Conservation (phyloP, 768 basidiomycete species). For the Termitomyces sp. region DNA sequence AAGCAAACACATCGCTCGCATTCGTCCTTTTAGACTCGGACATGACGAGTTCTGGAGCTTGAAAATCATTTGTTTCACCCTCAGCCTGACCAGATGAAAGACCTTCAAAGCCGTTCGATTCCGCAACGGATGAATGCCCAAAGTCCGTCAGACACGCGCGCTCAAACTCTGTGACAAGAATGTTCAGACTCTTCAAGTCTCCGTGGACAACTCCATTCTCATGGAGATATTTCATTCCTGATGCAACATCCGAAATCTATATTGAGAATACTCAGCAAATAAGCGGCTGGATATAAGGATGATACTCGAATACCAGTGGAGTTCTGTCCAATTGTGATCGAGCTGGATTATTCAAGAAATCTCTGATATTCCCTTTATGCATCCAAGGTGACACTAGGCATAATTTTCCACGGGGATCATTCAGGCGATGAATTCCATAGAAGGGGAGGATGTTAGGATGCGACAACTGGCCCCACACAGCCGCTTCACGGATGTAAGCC, state of each 20-base stretch:
- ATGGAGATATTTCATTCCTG: constrained; percentile 31
- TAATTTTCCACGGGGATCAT: constrained; percentile 17
- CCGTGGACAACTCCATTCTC: constrained; percentile 35
- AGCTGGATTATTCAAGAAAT: constrained; percentile 10
- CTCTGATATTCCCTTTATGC: constrained; percentile 28
- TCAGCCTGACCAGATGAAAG: constrained; percentile 5
- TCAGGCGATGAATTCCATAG: constrained; percentile 29
- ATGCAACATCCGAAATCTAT: constrained; percentile 26
- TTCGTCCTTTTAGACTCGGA: constrained; percentile 7
- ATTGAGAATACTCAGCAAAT: not conserved
- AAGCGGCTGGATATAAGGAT: not conserved
- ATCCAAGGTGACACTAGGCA: constrained; percentile 36
- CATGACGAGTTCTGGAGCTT: constrained; percentile 30
- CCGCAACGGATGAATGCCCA: constrained; percentile 30
- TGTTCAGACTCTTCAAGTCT: constrained; percentile 38
- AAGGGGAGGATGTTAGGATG: constrained; percentile 29
- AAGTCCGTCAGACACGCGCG: constrained; percentile 47
- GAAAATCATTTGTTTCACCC: constrained; percentile 27
- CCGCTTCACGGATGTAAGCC: constrained; percentile 8
- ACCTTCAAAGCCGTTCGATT: constrained; percentile 11
- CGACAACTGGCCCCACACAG: constrained; percentile 10
- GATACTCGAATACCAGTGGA: not conserved
- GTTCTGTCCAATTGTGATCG: constrained; percentile 5
- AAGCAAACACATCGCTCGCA: constrained; percentile 1
- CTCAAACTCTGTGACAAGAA: constrained; percentile 3